Evolutionary conservation across 148 eudicot species (phyloP).

Genomic region (Selenicereus undatus): DNA sequence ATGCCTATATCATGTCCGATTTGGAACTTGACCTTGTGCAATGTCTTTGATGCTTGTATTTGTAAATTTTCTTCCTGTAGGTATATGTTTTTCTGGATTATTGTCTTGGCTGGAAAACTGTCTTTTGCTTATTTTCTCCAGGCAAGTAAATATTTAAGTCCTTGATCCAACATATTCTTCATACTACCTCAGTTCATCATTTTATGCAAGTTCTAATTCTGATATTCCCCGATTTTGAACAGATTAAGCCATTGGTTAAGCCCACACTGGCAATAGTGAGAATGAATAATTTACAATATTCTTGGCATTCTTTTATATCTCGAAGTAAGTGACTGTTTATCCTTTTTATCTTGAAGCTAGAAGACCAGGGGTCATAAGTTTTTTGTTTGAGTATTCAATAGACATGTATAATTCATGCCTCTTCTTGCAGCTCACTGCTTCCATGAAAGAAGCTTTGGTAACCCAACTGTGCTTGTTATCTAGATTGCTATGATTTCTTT

Average conservation of each 20-base stretch:
- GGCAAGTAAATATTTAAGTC: conserved; percentile 41
- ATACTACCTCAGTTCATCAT: background rate
- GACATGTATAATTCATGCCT: too few species aligned
- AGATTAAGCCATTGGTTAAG: conserved; percentile 75
- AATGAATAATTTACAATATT: conserved; percentile 44
- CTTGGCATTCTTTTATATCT: conserved; percentile 95
- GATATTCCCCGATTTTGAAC: conserved; percentile 21
- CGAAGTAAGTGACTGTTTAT: conserved; percentile 47
- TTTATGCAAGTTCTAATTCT: background rate
- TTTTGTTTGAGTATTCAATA: background rate
- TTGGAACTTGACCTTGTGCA: background rate
- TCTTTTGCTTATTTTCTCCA: conserved; percentile 78
- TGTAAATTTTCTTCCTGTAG: conserved; percentile 34
- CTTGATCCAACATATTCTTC: background rate
- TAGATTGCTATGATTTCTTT: background rate
- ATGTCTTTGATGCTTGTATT: conserved; percentile 1
- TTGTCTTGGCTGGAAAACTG: conserved; percentile 74
- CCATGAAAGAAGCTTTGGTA: background rate
- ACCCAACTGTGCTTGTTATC: background rate
- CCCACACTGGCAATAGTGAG: conserved; percentile 62
- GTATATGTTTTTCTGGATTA: conserved; percentile 83
- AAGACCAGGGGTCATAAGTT: background rate
- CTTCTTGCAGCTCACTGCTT: too few species aligned
- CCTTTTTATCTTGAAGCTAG: background rate
- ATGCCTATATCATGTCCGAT: background rate